A percentile compares a stretch with the other conserved stretches of the same genome.
phyloP scores from a whole-genome alignment of 2,329 filamentous ascomycete genomes.

The Stagonosporopsis rhizophila region DNA sequence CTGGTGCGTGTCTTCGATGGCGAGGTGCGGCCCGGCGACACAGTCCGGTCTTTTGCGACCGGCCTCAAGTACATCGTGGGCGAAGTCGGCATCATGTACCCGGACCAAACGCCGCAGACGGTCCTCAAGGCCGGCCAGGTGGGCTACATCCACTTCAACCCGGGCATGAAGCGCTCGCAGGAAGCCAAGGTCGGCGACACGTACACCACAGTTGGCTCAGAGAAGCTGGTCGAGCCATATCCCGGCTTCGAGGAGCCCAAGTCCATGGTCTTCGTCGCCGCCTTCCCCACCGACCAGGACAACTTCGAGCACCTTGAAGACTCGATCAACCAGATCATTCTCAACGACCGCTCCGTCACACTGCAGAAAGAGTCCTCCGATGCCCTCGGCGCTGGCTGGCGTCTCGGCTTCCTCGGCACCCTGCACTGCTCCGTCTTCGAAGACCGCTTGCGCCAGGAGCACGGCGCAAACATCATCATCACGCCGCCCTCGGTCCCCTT shows the following conservation, averaged over 20 bases:
- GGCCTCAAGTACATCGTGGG: conserved; percentile 90
- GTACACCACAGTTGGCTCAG: conserved; percentile 80
- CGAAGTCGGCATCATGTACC: conserved; percentile 97
- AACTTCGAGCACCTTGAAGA: conserved; percentile 89
- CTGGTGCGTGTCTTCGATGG: conserved; percentile 93
- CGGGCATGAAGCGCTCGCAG: conserved; percentile 95
- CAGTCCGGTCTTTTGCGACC: conserved; percentile 86
- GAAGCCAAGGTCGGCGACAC: conserved; percentile 97
- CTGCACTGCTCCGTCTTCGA: conserved; percentile 99
- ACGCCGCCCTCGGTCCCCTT: conserved; percentile 95
- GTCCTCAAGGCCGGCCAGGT: conserved; percentile 89
- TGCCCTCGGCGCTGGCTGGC: conserved; percentile 91
- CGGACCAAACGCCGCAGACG: conserved; percentile 80
- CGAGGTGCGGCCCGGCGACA: conserved; percentile 79
- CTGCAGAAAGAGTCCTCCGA: conserved; percentile 94
- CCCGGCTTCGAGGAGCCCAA: conserved; percentile 97
- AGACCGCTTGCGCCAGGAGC: conserved; percentile 90
- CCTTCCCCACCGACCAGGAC: conserved; percentile 89
- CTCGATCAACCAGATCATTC: conserved; percentile 89
- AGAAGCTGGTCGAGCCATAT: conserved; percentile 78
- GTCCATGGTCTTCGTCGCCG: conserved; percentile 98
- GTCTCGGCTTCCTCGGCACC: conserved; percentile 93
- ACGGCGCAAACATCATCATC: conserved; percentile 94
- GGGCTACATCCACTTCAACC: conserved; percentile 96
- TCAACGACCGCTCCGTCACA: conserved; percentile 95